Evolutionary conservation across 2,329 filamentous ascomycete species (phyloP).

Genomic region (Ophiosphaerella narmari): DNA sequence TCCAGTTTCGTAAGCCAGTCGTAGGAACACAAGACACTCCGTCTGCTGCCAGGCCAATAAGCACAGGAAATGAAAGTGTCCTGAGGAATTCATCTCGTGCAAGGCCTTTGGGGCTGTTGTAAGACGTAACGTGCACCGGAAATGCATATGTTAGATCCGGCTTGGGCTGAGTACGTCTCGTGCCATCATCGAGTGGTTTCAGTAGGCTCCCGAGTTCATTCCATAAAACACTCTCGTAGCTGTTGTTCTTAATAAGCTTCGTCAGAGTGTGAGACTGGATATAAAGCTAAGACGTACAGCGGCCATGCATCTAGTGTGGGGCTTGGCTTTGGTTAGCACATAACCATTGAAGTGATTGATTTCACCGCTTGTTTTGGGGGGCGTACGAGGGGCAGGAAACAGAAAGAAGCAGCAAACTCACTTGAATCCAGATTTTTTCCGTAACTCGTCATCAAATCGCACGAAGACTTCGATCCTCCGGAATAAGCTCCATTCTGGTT

Average conservation of each 20-base stretch:
- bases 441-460: not conserved
- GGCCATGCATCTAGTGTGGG: conserved; percentile 5
- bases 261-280: not conserved
- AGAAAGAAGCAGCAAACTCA: too few relatives aligned
- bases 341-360: not conserved
- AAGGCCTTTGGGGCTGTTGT: not conserved
- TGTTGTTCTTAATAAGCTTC: not conserved
- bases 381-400: too few relatives aligned
- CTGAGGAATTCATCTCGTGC: conserved; percentile 3
- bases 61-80: not conserved
- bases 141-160: conserved; percentile 12
- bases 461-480: conserved; percentile 3
- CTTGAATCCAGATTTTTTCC: not conserved
- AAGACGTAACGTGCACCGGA: not conserved
- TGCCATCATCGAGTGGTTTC: not conserved
- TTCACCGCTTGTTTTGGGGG: too few relatives aligned
- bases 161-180: conserved; percentile 2
- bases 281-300: conserved; percentile 1
- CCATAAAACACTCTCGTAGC: conserved; percentile 4
- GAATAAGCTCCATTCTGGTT: conserved; percentile 3
- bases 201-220: not conserved
- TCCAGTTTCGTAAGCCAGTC: conserved; percentile 4
- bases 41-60: not conserved
- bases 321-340: conserved; percentile 1
- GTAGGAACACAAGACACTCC: conserved; percentile 6